Evolutionary conservation across 2,329 filamentous ascomycete species (phyloP).

Genomic region (Aschersonia sp.): DNA sequence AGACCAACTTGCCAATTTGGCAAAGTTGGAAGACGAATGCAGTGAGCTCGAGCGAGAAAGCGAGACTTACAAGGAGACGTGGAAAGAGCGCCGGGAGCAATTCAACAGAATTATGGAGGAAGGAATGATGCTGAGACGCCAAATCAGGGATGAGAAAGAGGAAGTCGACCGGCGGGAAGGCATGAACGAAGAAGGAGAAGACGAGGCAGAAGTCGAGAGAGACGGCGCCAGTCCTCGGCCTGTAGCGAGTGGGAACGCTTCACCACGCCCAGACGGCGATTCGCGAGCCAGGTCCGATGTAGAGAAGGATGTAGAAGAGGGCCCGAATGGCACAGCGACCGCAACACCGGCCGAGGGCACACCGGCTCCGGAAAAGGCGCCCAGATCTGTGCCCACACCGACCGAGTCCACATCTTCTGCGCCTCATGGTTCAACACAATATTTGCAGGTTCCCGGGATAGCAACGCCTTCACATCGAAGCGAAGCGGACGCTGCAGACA

Average conservation of each 20-base stretch:
- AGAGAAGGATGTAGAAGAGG: conserved; percentile 10
- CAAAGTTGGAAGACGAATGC: conserved; percentile 79
- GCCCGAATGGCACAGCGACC: conserved; percentile 2
- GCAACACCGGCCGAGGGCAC: conserved; percentile 18
- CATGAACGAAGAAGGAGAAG: conserved; percentile 56
- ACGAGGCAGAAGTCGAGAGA: conserved; percentile 32
- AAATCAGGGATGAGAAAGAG: conserved; percentile 92
- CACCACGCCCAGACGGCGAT: conserved; percentile 31
- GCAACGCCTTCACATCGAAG: conserved; percentile 11
- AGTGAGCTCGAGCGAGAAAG: conserved; percentile 75
- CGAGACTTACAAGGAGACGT: conserved; percentile 65
- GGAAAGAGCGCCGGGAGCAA: conserved; percentile 72
- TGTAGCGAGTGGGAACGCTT: conserved; percentile 35
- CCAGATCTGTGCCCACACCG: conserved; percentile 1
- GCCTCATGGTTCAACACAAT: conserved; percentile 2
- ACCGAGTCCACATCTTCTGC: conserved; percentile 1
- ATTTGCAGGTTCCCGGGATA: conserved; percentile 4
- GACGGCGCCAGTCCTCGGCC: conserved; percentile 35
- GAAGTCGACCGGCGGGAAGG: conserved; percentile 81
- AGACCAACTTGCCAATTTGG: conserved; percentile 64
- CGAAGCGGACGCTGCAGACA: conserved; percentile 30
- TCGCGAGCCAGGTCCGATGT: conserved; percentile 13
- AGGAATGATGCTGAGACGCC: conserved; percentile 67
- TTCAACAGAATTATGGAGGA: conserved; percentile 84
- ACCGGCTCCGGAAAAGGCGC: conserved; percentile 12